Evolutionary conservation across 225 moss, liverwort and hornwort genomes (phyloP), one percentile per base, ranked within the genome.

Genomic region (Pseudoscleropodium purum): DNA sequence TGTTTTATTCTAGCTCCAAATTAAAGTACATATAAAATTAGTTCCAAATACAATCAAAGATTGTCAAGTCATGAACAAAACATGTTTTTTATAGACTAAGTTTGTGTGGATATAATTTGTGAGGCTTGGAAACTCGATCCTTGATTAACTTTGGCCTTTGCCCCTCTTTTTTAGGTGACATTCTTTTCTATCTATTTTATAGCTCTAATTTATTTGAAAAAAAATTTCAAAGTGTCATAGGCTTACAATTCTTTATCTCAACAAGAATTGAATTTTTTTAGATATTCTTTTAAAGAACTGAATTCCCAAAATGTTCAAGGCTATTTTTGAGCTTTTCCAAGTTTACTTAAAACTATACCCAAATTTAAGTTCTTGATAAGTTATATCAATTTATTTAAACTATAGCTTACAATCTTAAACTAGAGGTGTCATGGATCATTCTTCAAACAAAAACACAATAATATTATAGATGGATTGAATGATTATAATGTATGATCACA

Each of bases 241-340:
- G 45, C 33, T 19, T 49, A 19, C 1, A 7, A 0, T 31, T 75
- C 4, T 7, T 47, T 47, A 11, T 31, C 9, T 16, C 18, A 31
- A 47, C 3, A 19, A 31, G 4, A 49, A 19, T 31, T 47, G 11
- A 47, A 17, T 0, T 30, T 30, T 49, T 33, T 33, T 33, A 13
- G 4, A 49, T 29, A 75, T 75, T 33, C 0, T 49, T 12, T 11
- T 12, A 12, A 4, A 20, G 7, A 33, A 7, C 0, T 31, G 2
- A 75, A 31, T 31, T 1, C 12, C 12, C 7, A 0, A 75, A 31
- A 49, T 3, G 2, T 75, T 0, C 0, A 49, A 75, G 33, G 5
- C 20, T 33, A 12, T 33, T 75, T 33, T 33, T 19, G 7, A 33
- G 1, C 5, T 31, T 49, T 12, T 33, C 11, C 1, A 75, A 49